Evolutionary conservation across 306 rosid species (phyloP).

Genomic region (Coriaria nepalensis): DNA sequence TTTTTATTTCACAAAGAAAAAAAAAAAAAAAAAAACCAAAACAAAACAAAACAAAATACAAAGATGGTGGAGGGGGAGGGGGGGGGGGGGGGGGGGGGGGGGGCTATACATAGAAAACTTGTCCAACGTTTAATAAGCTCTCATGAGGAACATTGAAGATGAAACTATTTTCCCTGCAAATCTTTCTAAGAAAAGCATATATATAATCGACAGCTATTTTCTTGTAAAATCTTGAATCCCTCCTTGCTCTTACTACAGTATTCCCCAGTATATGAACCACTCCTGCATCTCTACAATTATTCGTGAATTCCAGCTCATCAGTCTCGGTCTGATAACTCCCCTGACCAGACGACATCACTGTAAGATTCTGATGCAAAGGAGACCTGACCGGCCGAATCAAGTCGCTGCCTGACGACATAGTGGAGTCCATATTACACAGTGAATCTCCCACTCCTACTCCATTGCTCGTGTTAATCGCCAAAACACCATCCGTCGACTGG

Average conservation of each 20-base stretch:
- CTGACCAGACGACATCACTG: slow-evolving; percentile 28
- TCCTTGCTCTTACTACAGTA: slow-evolving; percentile 60
- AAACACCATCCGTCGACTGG: slow-evolving; percentile 23
- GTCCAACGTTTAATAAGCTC: slow-evolving; percentile 90
- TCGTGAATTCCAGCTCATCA: slow-evolving; percentile 69
- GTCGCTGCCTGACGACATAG: slow-evolving; percentile 41
- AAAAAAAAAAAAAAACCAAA: no score
- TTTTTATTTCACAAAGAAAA: no score
- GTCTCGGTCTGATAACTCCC: slow-evolving; percentile 45
- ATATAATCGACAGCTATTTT: slow-evolving; percentile 70
- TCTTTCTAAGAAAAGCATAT: slow-evolving; percentile 80
- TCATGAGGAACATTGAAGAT: slow-evolving; percentile 98
- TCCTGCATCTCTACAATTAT: slow-evolving; percentile 68
- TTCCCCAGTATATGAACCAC: slow-evolving; percentile 95
- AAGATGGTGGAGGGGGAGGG: no score
- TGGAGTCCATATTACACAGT: slow-evolving; percentile 26
- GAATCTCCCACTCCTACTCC: slow-evolving; percentile 1
- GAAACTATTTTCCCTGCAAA: slow-evolving; percentile 86
- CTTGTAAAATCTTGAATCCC: slow-evolving; percentile 59
- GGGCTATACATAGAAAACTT: slow-evolving; percentile 59
- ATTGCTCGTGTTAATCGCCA: slow-evolving; percentile 24
- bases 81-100: no score
- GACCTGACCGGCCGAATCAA: slow-evolving; percentile 43
- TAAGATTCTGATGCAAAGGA: slow-evolving; percentile 25
- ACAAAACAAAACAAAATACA: no score